Percentiles rank a stretch among this genome's conserved stretches.
Evolutionary conservation across 345 rosid genomes (phyloP).

Genomic region (Raphanus raphanistrum): DNA sequence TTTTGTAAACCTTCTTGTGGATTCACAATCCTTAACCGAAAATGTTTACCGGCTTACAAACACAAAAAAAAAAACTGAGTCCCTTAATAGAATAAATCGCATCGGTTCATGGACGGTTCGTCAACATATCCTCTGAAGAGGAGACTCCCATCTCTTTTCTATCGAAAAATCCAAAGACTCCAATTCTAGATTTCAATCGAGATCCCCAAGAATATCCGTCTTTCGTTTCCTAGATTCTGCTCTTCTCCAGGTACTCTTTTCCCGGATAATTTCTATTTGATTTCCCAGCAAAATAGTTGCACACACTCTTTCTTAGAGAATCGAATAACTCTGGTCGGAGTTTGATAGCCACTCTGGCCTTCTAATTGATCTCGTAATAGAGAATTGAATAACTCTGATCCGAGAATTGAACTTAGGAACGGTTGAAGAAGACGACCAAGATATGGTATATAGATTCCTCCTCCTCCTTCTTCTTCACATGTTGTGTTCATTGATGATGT

Average conservation of each 20-base stretch:
- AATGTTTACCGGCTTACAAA: background rate
- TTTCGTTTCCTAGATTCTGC: background rate
- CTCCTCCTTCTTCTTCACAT: background rate
- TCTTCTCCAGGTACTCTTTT: constrained; percentile 13
- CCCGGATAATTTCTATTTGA: constrained; percentile 21
- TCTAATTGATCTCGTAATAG: constrained; percentile 31
- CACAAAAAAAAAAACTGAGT: background rate
- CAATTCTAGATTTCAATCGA: background rate
- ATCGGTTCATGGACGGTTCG: constrained; percentile 16
- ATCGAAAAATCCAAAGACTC: background rate
- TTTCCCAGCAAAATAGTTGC: background rate
- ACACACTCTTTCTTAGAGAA: no score
- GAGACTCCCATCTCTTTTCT: constrained; percentile 10
- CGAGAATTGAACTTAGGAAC: no score
- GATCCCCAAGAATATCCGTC: constrained; percentile 12
- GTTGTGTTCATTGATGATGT: background rate
- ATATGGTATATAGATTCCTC: constrained; percentile 45
- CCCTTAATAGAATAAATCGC: background rate
- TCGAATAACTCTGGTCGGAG: no score
- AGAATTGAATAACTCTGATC: no score
- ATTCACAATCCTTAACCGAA: background rate
- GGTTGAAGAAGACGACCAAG: constrained; percentile 59
- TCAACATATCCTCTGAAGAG: background rate
- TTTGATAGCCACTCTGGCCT: constrained; percentile 27
- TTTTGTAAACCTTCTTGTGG: background rate